Conservation (phyloP, 163 green algal species). For the Scenedesmus sp. region DNA sequence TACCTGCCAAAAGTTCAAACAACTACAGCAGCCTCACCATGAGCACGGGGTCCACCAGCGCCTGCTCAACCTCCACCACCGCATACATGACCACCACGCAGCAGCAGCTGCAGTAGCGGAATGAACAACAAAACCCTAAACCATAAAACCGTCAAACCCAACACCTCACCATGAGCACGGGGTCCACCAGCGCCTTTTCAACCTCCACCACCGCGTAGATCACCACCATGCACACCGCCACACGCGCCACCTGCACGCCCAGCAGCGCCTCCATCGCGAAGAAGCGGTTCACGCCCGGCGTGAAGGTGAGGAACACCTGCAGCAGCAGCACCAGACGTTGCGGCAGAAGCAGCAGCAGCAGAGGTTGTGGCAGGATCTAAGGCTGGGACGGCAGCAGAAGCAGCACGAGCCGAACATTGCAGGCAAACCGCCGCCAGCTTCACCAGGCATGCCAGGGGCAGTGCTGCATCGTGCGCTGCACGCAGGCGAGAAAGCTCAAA, state of each 20-base stretch:
- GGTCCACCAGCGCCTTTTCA: slow-evolving; percentile 64
- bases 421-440: no score
- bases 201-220: slow-evolving; percentile 56
- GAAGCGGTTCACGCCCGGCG: slow-evolving; percentile 48
- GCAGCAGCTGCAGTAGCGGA: no score
- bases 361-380: background rate
- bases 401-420: background rate
- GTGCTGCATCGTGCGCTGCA: no score
- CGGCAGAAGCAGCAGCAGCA: background rate
- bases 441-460: no score
- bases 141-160: no score
- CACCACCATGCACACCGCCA: slow-evolving; percentile 48
- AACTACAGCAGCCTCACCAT: slow-evolving; percentile 28
- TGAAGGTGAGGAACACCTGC: slow-evolving; percentile 45
- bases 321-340: background rate
- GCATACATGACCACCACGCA: slow-evolving; percentile 52
- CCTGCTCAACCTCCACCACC: slow-evolving; percentile 61
- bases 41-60: slow-evolving; percentile 59
- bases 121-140: no score
- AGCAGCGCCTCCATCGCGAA: slow-evolving; percentile 52
- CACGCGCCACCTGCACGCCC: slow-evolving; percentile 49
- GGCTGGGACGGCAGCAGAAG: background rate
- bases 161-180: slow-evolving; percentile 50
- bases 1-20: no score
- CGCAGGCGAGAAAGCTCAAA: no score